These are phyloP conservation scores for Kazachstania taianensis DNA, from an alignment of 805 yeast species.

Conservation along the genomic window DNA sequence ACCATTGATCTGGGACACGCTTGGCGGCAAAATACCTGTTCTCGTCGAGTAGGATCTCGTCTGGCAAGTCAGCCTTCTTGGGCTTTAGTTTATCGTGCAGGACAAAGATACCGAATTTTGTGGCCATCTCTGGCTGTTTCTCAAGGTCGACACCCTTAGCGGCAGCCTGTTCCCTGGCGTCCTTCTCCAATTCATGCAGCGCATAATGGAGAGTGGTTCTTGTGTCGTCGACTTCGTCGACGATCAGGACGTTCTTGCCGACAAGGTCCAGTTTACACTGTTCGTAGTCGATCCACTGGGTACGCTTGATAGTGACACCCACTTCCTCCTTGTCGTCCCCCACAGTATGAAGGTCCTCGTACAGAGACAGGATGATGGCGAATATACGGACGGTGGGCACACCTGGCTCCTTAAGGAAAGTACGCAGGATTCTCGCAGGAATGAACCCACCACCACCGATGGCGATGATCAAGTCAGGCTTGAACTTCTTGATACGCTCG, in stretches of 20 bases:
- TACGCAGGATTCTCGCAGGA: slow-evolving; percentile 91
- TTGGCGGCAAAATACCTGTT: slow-evolving; percentile 61
- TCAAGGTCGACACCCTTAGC: slow-evolving; percentile 38
- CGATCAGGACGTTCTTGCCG: slow-evolving; percentile 62
- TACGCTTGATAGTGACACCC: slow-evolving; percentile 64
- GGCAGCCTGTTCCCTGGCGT: slow-evolving; percentile 50
- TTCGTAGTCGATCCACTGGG: slow-evolving; percentile 75
- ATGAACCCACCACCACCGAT: slow-evolving; percentile 98
- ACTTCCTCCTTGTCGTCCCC: slow-evolving; percentile 46
- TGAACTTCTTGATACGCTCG: slow-evolving; percentile 52
- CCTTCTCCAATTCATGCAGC: slow-evolving; percentile 61
- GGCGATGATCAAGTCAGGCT: slow-evolving; percentile 87
- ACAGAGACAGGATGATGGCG: slow-evolving; percentile 87
- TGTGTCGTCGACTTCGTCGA: slow-evolving; percentile 82
- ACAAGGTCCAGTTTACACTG: slow-evolving; percentile 49
- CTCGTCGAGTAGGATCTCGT: slow-evolving; percentile 46
- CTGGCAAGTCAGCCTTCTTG: slow-evolving; percentile 64
- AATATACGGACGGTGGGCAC: slow-evolving; percentile 84
- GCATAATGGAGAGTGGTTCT: slow-evolving; percentile 79
- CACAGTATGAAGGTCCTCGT: slow-evolving; percentile 66
- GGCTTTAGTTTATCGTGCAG: slow-evolving; percentile 66
- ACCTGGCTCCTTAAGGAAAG: slow-evolving; percentile 83
- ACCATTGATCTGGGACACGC: slow-evolving; percentile 71
- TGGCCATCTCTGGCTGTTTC: slow-evolving; percentile 36
- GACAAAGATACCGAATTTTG: slow-evolving; percentile 67